Percentiles rank a stretch among this genome's conserved stretches.
Conservation (phyloP, 768 basidiomycete species). For the Tubosaeta brunneosetosa region DNA sequence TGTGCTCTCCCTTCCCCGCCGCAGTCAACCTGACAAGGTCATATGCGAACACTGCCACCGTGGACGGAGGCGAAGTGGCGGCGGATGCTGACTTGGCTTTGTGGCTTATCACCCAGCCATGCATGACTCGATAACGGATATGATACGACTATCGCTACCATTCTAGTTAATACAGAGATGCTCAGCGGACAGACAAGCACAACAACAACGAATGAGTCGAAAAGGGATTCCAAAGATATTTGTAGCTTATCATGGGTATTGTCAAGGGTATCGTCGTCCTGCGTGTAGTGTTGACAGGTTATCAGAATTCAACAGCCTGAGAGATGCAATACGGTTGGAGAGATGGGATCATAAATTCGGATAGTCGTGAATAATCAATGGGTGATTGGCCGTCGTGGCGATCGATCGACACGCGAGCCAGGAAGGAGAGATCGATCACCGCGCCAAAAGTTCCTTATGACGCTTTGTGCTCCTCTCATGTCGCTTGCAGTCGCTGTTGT, state of each 20-base stretch:
- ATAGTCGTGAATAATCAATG: constrained; percentile 3
- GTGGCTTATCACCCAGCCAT: neutral
- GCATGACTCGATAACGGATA: neutral
- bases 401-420: constrained; percentile 21
- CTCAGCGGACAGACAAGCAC: neutral
- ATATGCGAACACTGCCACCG: constrained; percentile 10
- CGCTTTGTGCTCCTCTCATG: constrained; percentile 33
- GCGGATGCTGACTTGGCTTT: neutral
- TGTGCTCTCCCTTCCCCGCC: neutral
- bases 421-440: constrained; percentile 12
- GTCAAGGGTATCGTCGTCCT: constrained; percentile 1
- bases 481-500: constrained; percentile 32
- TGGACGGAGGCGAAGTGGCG: neutral
- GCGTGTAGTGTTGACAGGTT: constrained; percentile 4
- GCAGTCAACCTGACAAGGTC: neutral
- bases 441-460: constrained; percentile 17
- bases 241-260: constrained; percentile 1
- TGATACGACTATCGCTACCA: neutral
- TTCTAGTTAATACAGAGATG: constrained; percentile 14
- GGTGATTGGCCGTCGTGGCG: constrained; percentile 1
- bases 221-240: constrained; percentile 8
- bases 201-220: neutral
- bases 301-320: neutral
- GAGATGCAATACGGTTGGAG: constrained; percentile 6
- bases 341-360: constrained; percentile 8